Evolutionary conservation across 169 alveolate species (phyloP).

Genomic region (Plasmodium relictum): DNA sequence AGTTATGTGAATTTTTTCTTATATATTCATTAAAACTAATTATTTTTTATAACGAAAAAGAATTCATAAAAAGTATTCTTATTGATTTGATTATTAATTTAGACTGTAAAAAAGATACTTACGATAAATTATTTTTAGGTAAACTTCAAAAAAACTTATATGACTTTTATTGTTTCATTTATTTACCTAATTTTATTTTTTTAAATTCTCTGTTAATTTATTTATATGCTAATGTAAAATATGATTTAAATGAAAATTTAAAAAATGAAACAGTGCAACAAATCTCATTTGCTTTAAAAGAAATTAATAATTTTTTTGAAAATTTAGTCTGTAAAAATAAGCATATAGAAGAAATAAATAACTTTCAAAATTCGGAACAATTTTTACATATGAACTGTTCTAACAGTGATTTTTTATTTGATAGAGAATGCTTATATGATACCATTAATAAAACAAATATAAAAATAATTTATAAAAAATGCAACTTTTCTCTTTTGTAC

Average conservation of each 20-base stretch:
- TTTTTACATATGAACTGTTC: no score
- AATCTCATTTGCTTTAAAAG: neutral
- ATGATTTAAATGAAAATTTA: neutral
- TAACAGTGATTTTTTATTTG: no score
- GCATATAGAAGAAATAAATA: no score
- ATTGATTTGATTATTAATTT: conserved; percentile 5
- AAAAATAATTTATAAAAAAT: conserved; percentile 23
- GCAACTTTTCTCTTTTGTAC: conserved; percentile 5
- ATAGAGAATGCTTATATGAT: neutral
- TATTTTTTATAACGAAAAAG: conserved; percentile 31
- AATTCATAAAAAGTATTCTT: neutral
- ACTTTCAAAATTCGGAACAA: no score
- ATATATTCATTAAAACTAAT: conserved; percentile 27
- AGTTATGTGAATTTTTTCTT: conserved; percentile 21
- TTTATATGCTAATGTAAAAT: conserved; percentile 11
- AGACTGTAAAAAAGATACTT: neutral
- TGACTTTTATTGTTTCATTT: conserved; percentile 36
- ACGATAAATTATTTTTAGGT: conserved; percentile 6
- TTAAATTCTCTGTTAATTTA: conserved; percentile 35
- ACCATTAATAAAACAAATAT: conserved; percentile 9
- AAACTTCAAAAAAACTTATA: conserved; percentile 21
- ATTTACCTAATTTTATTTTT: conserved; percentile 50
- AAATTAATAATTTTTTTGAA: conserved; percentile 25
- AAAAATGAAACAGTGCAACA: conserved; percentile 7
- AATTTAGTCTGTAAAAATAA: neutral